Base-by-base conservation (phyloP, 306 rosid species). In the Astragalus membranaceus region DNA sequence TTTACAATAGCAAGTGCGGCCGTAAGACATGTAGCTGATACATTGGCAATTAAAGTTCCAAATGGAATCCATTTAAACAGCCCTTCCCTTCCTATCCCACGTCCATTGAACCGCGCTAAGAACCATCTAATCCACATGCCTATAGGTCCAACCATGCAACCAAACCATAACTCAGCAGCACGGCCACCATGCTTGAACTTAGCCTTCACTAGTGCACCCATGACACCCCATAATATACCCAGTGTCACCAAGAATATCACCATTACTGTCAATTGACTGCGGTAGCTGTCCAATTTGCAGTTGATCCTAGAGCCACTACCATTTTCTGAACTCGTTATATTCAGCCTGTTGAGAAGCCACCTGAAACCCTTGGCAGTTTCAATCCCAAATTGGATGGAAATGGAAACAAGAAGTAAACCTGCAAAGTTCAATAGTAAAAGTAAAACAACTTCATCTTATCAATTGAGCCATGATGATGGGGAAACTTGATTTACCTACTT, bases 71-170 rank as follows among this genome's bases (percentile, higher is more conserved):
- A 88, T 77, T 84, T 85, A 52, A 80, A 55, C 74, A 69, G 39
- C 52, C 81, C 83, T 6, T 14, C 54, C 44, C 8, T 88, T 64
- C 98, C 97, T 15, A 90, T 50, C 9, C 95, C 98, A 3, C 80
- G 90, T 14, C 95, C 98, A 23, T 93, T 93, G 13, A 90, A 76
- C 12, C 98, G 66, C 6, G 98, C 97, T 47, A 93, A 82, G 92
- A 87, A 90, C 98, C 98, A 90, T 81, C 92, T 83, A 50, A 80
- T 67, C 98, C 98, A 93, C 64, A 88, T 97, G 8, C 98, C 97
- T 10, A 71, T 8, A 17, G 98, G 97, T 58, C 97, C 96, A 65
- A 94, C 87, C 64, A 90, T 54, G 85, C 97, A 90, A 39, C 85
- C 97, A 67, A 94, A 50, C 96, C 96, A 93, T 52, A 85, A 69